These are phyloP conservation scores for Gossypium gossypioides DNA, from an alignment of 441 rosid species.

Conservation along the genomic window DNA sequence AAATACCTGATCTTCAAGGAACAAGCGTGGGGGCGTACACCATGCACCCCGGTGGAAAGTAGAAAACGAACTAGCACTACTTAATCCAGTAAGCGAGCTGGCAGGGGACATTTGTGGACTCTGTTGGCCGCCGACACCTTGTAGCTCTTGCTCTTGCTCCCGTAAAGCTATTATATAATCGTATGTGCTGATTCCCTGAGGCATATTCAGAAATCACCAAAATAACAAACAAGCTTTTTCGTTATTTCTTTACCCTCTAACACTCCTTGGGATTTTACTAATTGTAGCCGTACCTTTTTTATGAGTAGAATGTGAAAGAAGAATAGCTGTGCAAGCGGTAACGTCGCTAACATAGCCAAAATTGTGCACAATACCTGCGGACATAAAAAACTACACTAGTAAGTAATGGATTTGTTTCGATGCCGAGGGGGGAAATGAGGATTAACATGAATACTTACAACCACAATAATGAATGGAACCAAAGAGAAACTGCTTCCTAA, in stretches of 20 bases:
- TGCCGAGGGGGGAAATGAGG: not conserved
- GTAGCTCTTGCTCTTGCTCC: constrained; percentile 90
- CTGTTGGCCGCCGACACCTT: constrained; percentile 76
- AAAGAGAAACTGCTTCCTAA: constrained; percentile 96
- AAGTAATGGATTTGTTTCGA: not conserved
- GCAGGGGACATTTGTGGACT: constrained; percentile 92
- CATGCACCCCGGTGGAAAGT: constrained; percentile 89
- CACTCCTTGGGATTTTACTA: not conserved
- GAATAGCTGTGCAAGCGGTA: constrained; percentile 91
- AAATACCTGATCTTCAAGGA: constrained; percentile 90
- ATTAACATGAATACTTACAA: constrained; percentile 41
- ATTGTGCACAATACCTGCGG: constrained; percentile 74
- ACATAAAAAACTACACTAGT: not conserved
- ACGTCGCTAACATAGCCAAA: constrained; percentile 83
- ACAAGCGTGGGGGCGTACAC: constrained; percentile 91
- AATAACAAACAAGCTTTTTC: not conserved
- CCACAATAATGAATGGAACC: constrained; percentile 73
- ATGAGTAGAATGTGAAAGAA: constrained; percentile 90
- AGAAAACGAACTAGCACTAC: constrained; percentile 90
- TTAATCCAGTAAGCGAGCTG: constrained; percentile 87
- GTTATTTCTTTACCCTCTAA: not conserved
- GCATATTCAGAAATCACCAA: not conserved
- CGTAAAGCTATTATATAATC: constrained; percentile 91
- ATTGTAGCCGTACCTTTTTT: constrained; percentile 69
- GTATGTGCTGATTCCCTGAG: constrained; percentile 88